These are phyloP conservation scores for Paraconiothyrium brasiliense DNA, from an alignment of 2,329 filamentous ascomycete genomes.

Conservation along the genomic window DNA sequence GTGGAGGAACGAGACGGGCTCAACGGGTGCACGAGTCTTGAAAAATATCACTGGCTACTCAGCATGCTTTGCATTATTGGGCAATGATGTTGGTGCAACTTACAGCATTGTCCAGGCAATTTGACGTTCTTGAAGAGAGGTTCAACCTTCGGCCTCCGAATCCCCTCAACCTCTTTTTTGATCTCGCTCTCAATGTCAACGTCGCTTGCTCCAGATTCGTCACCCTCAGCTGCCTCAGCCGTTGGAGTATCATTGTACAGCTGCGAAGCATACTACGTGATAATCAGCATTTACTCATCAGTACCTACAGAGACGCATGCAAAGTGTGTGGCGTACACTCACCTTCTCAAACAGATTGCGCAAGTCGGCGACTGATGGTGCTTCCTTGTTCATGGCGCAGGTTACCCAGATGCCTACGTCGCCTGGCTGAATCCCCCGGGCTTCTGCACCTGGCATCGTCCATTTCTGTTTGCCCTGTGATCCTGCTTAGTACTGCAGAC, in stretches of 20 bases:
- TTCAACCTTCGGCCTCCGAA: constrained; percentile 62
- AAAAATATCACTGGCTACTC: constrained; percentile 64
- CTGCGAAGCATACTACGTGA: constrained; percentile 74
- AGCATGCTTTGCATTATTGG: constrained; percentile 17
- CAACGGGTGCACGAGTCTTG: constrained; percentile 64
- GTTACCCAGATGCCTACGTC: constrained; percentile 82
- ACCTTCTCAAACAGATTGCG: constrained; percentile 73
- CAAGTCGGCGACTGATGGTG: constrained; percentile 74
- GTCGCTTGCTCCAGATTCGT: constrained; percentile 41
- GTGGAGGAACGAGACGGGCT: constrained; percentile 69
- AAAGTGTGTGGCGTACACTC: constrained; percentile 24
- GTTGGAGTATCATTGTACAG: constrained; percentile 53
- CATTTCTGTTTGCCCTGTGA: constrained; percentile 56
- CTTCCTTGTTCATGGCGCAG: constrained; percentile 76
- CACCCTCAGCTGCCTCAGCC: constrained; percentile 53
- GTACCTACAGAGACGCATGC: constrained; percentile 15
- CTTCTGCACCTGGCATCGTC: constrained; percentile 47
- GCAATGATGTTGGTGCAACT: constrained; percentile 28
- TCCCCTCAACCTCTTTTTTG: constrained; percentile 72
- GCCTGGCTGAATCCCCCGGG: constrained; percentile 67
- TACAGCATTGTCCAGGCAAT: constrained; percentile 65
- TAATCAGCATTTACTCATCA: constrained; percentile 24
- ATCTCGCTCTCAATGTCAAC: constrained; percentile 78
- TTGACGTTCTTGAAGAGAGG: constrained; percentile 63
- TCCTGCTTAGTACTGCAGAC: constrained; percentile 26